These are phyloP conservation scores for Penicillium palitans DNA, from an alignment of 2,329 filamentous ascomycete genomes.

Conservation along the genomic window DNA sequence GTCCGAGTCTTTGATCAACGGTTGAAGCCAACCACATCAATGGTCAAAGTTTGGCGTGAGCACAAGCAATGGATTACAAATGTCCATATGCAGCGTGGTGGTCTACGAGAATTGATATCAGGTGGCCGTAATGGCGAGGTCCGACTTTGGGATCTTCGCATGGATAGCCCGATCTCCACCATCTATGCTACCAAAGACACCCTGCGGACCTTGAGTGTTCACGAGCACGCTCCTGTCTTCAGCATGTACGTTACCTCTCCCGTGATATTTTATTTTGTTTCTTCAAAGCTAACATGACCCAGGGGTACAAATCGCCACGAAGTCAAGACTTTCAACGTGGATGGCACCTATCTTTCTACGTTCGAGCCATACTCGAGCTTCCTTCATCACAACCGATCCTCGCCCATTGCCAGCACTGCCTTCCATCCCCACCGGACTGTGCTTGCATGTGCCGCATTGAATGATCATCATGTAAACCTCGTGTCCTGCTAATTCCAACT, in stretches of 20 bases:
- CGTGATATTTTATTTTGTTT: neutral
- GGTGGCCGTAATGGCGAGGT: slow-evolving; percentile 92
- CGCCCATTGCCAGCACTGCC: slow-evolving; percentile 81
- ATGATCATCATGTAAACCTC: slow-evolving; percentile 87
- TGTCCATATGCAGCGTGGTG: slow-evolving; percentile 94
- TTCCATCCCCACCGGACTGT: slow-evolving; percentile 96
- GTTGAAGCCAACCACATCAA: slow-evolving; percentile 77
- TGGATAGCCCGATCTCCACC: slow-evolving; percentile 72
- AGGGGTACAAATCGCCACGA: slow-evolving; percentile 86
- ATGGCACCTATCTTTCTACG: slow-evolving; percentile 73
- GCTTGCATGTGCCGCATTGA: slow-evolving; percentile 80
- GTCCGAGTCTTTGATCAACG: slow-evolving; percentile 93
- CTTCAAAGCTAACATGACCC: slow-evolving; percentile 18
- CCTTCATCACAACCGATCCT: slow-evolving; percentile 74
- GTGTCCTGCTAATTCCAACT: slow-evolving; percentile 61
- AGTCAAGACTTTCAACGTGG: slow-evolving; percentile 91
- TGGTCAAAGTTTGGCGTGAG: slow-evolving; percentile 97
- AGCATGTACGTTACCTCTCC: slow-evolving; percentile 67
- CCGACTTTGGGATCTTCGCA: slow-evolving; percentile 92
- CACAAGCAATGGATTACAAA: slow-evolving; percentile 95
- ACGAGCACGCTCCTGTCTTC: slow-evolving; percentile 96
- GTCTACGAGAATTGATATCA: slow-evolving; percentile 84
- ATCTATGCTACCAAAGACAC: slow-evolving; percentile 75
- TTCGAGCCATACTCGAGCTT: slow-evolving; percentile 91
- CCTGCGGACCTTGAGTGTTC: slow-evolving; percentile 81